Base-by-base conservation (phyloP, 345 rosid genomes). In the Eucalyptus pauciflora region DNA sequence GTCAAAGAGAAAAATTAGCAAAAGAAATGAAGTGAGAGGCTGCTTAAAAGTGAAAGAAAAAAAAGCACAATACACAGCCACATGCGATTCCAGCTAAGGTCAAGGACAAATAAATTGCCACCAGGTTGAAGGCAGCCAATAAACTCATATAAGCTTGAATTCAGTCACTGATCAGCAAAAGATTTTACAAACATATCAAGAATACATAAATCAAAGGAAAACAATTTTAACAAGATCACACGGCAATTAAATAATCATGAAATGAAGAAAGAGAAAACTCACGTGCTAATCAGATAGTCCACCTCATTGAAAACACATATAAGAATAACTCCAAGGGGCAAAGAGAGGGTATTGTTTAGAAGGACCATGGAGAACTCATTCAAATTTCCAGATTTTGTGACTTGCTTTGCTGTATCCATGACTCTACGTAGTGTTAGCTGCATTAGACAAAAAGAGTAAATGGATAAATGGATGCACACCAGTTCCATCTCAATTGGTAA, bases 291-390 rank as follows among this genome's bases (percentile, higher is more conserved):
- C 9, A 98, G 95, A 91, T 98, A 97, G 86, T 97, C 99, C 88
- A 93, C 94, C 95, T 98, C 99, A 58, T 95, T 94, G 96, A 97
- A 98, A 86, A 93, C 90, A 88, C 92, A 92, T 89, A 96, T 89
- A 89, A 98, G 99, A 91, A 96, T 88, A 88, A 94, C 48, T 46
- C 99, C 99, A 89, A 97, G 93, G 25, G 99, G 99, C 91, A 98
- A 90, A 50, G 99, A 98, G 88, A 98, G 98, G 31, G 95, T 93
- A 92, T 98, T 98, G 90, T 98, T 98, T 71, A 98, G 98, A 91
- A 98, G 91, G 93, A 98, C 99, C 99, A 98, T 98, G 13, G 99
- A 95, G 91, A 98, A 96, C 91, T 98, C 99, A 50, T 97, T 97
- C 93, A 98, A 94, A 92, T 94, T 95, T 90, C 99, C 99, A 64